phyloP scores from a whole-genome alignment of 2,329 filamentous ascomycete species.

The Fusarium coicis region DNA sequence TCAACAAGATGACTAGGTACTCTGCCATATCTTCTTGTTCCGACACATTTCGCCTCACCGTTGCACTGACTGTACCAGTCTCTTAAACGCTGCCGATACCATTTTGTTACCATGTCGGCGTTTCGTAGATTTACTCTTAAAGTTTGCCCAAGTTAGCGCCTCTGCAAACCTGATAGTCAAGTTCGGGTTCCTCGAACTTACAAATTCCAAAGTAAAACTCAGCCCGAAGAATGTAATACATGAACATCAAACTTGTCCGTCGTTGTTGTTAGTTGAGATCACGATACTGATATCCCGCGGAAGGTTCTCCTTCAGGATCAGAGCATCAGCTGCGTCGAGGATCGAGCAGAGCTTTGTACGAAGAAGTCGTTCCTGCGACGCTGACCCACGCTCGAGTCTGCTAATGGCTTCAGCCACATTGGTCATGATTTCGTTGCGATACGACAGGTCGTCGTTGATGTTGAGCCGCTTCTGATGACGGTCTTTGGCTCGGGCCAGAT shows the following conservation, averaged over 20 bases:
- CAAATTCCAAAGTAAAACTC: neutral
- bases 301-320: slow-evolving; percentile 1
- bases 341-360: neutral
- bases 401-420: neutral
- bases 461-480: neutral
- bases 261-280: neutral
- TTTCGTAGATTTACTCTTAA: neutral
- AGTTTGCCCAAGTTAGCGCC: neutral
- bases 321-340: neutral
- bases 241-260: neutral
- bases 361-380: neutral
- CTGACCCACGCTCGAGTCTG: neutral
- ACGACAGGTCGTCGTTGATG: neutral
- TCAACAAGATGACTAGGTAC: neutral
- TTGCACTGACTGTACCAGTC: neutral
- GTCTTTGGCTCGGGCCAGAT: neutral
- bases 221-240: neutral
- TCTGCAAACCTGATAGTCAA: neutral
- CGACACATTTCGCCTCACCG: neutral
- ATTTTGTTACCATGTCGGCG: neutral
- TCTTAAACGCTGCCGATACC: neutral
- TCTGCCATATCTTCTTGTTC: neutral
- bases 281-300: neutral
- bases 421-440: neutral
- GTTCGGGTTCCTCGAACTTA: neutral